Conservation (phyloP, 2,329 filamentous ascomycete species). For the Trichoderma guizhouense region DNA sequence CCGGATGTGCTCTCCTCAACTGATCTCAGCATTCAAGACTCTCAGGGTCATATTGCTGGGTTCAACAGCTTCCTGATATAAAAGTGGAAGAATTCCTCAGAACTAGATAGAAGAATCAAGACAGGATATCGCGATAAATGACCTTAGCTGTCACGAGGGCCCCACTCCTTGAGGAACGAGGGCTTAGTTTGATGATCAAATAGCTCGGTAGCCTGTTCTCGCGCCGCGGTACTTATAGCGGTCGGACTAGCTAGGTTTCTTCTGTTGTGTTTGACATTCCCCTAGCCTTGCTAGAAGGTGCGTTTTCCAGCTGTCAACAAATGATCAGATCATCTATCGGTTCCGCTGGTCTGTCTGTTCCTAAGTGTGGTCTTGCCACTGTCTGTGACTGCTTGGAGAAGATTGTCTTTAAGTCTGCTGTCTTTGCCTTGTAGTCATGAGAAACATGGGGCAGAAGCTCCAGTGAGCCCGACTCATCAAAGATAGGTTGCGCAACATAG, state of each 20-base stretch:
- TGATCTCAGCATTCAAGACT: too few relatives aligned
- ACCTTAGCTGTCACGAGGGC: too few relatives aligned
- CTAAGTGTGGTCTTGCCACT: slow-evolving; percentile 34
- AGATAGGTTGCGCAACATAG: accelerated
- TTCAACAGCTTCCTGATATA: too few relatives aligned
- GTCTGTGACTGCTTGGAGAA: slow-evolving; percentile 61
- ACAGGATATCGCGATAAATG: not conserved
- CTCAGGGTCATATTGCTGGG: too few relatives aligned
- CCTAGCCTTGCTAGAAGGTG: too few relatives aligned
- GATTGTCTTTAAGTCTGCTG: slow-evolving; percentile 55
- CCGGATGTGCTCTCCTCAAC: too few relatives aligned
- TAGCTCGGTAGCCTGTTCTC: not conserved
- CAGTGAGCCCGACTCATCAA: not conserved
- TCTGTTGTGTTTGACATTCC: too few relatives aligned
- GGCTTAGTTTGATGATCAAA: not conserved
- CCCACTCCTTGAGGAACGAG: too few relatives aligned
- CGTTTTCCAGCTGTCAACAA: too few relatives aligned
- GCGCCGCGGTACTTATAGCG: not conserved
- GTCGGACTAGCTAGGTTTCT: not conserved
- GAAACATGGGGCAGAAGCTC: not conserved
- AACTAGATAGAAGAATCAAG: not conserved
- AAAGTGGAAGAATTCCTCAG: too few relatives aligned
- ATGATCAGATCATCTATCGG: slow-evolving; percentile 44
- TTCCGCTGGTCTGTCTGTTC: slow-evolving; percentile 28
- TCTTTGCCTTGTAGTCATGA: slow-evolving; percentile 48